Percentiles rank a stretch among this genome's conserved stretches.
Conservation (phyloP, 2,329 filamentous ascomycete species). For the Alternaria dauci region DNA sequence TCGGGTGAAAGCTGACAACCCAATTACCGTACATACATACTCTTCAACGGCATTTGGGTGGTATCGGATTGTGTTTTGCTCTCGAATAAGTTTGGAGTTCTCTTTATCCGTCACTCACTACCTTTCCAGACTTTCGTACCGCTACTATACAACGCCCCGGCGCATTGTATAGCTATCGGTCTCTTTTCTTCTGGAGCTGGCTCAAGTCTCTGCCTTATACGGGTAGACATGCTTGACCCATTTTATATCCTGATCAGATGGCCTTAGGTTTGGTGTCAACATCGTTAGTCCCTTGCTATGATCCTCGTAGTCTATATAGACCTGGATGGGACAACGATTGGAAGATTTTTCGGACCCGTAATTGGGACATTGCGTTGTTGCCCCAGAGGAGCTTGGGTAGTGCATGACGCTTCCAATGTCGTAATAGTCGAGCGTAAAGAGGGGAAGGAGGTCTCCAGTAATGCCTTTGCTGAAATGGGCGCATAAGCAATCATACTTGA, state of each 20-base stretch:
- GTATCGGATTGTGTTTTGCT: neutral
- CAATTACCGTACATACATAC: neutral
- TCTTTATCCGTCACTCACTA: no score
- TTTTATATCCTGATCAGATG: conserved; percentile 4
- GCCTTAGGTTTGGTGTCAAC: conserved; percentile 6
- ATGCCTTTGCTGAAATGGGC: neutral
- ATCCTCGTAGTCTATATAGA: neutral
- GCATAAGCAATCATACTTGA: neutral
- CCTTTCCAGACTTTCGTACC: no score
- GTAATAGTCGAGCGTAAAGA: neutral
- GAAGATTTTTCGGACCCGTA: neutral
- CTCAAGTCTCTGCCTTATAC: neutral
- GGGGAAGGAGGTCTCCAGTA: neutral
- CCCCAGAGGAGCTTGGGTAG: neutral
- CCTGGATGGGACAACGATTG: neutral
- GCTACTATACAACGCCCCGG: neutral
- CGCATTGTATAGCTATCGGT: neutral
- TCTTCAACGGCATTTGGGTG: neutral
- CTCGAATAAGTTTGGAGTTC: no score
- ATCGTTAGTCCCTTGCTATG: neutral
- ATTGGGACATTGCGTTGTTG: neutral
- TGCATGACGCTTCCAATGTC: conserved; percentile 8
- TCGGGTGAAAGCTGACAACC: neutral
- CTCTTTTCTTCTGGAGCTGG: neutral
- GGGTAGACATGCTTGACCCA: conserved; percentile 4